Base-by-base conservation (phyloP, 345 rosid genomes). In the Tarenaya hassleriana region DNA sequence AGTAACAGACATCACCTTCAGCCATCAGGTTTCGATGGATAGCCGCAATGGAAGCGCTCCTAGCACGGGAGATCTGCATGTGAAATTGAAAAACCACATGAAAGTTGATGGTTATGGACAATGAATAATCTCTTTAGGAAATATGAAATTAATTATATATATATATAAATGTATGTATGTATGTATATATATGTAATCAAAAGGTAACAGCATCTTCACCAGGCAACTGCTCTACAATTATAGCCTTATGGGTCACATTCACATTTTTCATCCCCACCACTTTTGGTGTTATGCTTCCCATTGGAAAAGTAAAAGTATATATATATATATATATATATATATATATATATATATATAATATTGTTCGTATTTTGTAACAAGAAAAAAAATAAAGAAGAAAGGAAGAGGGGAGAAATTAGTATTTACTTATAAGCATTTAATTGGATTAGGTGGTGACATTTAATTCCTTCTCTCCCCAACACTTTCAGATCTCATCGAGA, bases 141-240 rank as follows among this genome's bases (percentile, higher is more conserved):
- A n/a, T n/a, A n/a, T n/a, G n/a, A n/a, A n/a, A n/a, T n/a, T n/a
- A n/a, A n/a, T n/a, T 16, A 48, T 21, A 50, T 27, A 49, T 21
- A 24, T 34, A 38, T 31, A 54, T 35, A 54, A 56, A 56, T 17
- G 48, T 16, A 50, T 29, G 16, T 10, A 52, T 44, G 45, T 41
- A n/a, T n/a, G n/a, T 24, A 20, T 44, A 18, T 11, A 11, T 11
- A 55, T 55, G 41, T 47, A 38, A 47, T 29, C 33, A 12, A 15
- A 37, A 55, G 68, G 39, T 15, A 55, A 62, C 68, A 63, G 41
- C 50, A 21, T 55, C 55, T 63, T 47, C 16, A 40, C 55, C 34
- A 47, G 50, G 68, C 47, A 63, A 63, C 50, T 48, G 32, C 33
- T 12, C 18, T 24, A 12, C 44, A 37, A 62, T 46, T 40, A 57